These are phyloP conservation scores for Apophysomyces elegans DNA, from an alignment of 371 early-diverging fungal species.

Conservation along the genomic window DNA sequence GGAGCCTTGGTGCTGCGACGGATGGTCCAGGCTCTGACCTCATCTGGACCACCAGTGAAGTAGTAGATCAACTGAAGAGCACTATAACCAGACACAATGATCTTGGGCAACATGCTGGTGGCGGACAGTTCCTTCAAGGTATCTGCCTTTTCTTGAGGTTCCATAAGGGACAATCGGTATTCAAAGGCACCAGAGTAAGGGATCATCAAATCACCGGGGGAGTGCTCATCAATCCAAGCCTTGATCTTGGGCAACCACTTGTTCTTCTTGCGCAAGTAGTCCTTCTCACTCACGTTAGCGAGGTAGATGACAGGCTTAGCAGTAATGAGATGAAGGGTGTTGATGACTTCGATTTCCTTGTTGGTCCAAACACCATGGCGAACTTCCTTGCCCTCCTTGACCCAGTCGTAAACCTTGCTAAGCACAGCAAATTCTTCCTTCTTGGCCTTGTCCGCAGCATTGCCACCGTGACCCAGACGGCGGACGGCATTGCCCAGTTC, in stretches of 20 bases:
- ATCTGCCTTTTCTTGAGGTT: slow-evolving; percentile 62
- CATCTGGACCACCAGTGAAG: slow-evolving; percentile 97
- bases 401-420: slow-evolving; percentile 75
- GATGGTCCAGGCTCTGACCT: slow-evolving; percentile 97
- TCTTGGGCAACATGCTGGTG: slow-evolving; percentile 83
- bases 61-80: slow-evolving; percentile 93
- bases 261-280: slow-evolving; percentile 90
- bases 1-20: slow-evolving; percentile 93
- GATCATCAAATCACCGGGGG: slow-evolving; percentile 86
- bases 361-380: slow-evolving; percentile 90
- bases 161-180: slow-evolving; percentile 51
- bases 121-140: slow-evolving; percentile 66
- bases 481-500: slow-evolving; percentile 63
- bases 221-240: slow-evolving; percentile 90
- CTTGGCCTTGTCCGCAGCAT: slow-evolving; percentile 85
- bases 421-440: slow-evolving; percentile 87
- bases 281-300: slow-evolving; percentile 91
- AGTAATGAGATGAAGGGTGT: slow-evolving; percentile 89
- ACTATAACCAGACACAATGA: slow-evolving; percentile 92
- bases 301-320: slow-evolving; percentile 98
- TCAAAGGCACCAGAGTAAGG: slow-evolving; percentile 92
- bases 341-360: slow-evolving; percentile 94
- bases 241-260: slow-evolving; percentile 92
- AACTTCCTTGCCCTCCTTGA: slow-evolving; percentile 81
- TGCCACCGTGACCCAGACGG: slow-evolving; percentile 78